Conservation (phyloP, 768 basidiomycete species). For the Collybia nuda region DNA sequence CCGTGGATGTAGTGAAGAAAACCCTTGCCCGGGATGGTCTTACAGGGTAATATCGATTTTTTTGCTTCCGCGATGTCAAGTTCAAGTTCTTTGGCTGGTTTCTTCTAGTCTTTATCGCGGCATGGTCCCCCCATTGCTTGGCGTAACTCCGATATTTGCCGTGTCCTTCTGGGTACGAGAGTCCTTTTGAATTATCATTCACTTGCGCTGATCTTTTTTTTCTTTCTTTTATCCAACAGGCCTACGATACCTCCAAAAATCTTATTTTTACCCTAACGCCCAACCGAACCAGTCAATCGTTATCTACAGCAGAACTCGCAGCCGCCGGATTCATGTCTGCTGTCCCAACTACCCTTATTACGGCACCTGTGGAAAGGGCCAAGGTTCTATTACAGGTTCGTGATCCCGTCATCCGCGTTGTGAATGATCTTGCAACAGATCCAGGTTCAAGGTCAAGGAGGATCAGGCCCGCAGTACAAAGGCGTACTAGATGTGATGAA, state of each 20-base stretch:
- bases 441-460: slow-evolving; percentile 89
- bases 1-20: slow-evolving; percentile 91
- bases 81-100: slow-evolving; percentile 1
- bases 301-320: slow-evolving; percentile 82
- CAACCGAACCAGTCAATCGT: slow-evolving; percentile 57
- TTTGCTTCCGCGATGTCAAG: neutral
- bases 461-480: slow-evolving; percentile 69
- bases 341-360: slow-evolving; percentile 85
- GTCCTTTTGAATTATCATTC: slow-evolving; percentile 7
- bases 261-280: slow-evolving; percentile 80
- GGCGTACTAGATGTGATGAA: slow-evolving; percentile 91
- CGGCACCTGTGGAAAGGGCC: slow-evolving; percentile 95
- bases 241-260: slow-evolving; percentile 90
- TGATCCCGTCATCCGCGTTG: slow-evolving; percentile 4
- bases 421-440: slow-evolving; percentile 5
- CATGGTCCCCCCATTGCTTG: slow-evolving; percentile 89
- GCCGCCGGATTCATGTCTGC: slow-evolving; percentile 94
- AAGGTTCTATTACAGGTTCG: slow-evolving; percentile 91
- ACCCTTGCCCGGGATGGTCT: slow-evolving; percentile 89
- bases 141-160: slow-evolving; percentile 98
- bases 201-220: slow-evolving; percentile 3
- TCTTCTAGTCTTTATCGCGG: slow-evolving; percentile 77
- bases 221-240: slow-evolving; percentile 42
- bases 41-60: slow-evolving; percentile 60
- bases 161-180: slow-evolving; percentile 90